Evolutionary conservation across 2,329 filamentous ascomycete species (phyloP), one percentile per base, ranked within the genome.

Genomic region (Colletotrichum sp.): DNA sequence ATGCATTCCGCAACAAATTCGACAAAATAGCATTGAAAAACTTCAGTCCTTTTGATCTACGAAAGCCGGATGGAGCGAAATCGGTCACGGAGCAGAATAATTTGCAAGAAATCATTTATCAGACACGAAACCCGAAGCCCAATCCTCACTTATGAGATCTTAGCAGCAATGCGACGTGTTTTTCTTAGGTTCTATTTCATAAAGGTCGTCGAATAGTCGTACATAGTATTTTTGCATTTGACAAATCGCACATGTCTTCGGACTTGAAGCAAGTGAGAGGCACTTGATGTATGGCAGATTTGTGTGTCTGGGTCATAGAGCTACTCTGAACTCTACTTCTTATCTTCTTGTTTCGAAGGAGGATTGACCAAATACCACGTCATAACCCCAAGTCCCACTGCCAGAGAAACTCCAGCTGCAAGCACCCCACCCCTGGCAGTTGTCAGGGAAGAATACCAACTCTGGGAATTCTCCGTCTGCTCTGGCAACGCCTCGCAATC

Each of bases 31-130:
- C 62, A 59, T n/a, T 72, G 13, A 67, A 32, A 26, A 39, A 72
- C 32, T 39, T 72, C 15, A 67, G 39, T n/a, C 69, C 69, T 26
- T 32, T 67, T 49, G 9, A 67, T 10, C 24, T 72, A 34, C n/a
- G 21, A 8, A 72, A 72, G 49, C 69, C 69, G 24, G 49, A 26
- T 24, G 62, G 69, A 6, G 62, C 18, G 18, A 72, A 72, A 15
- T 60, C 62, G 1, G 69, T 72, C 16, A 67, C 15, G 13, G 69
- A 72, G 69, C 69, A 67, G 13, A 72, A 72, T 52, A 72, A 72
- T 34, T 26, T 72, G 10, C 69, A 72, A 34, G 69, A 72, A 49
- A 18, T 72, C 13, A 72, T 72, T n/a, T 72, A 72, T 60, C 21
- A 34, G 12, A 69, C 44, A 4, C 49, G n/a, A 5, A 18, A 49